Evolutionary conservation across 176 grass and related monocot species (phyloP), one percentile per base, ranked within the genome.

Genomic region (Guadua angustifolia): DNA sequence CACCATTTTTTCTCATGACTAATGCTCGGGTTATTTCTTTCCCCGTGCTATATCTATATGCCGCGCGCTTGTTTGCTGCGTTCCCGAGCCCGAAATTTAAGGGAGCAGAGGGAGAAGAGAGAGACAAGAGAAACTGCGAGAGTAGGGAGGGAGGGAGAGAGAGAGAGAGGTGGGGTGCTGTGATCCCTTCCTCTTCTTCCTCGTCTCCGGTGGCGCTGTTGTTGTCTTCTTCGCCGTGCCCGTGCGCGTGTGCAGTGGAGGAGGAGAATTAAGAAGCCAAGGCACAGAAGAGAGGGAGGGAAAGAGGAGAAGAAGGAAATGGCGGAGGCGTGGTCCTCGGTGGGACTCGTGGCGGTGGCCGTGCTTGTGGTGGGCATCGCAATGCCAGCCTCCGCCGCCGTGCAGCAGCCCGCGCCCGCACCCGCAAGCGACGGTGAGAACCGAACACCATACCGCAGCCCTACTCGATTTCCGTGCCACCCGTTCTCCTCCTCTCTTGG

Each of bases 341-440:
- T 78, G 26, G 65, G 83, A 18, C 51, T 78, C 2, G 52, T 38
- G 74, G 79, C 43, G 10, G 86, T 52, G 79, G 86, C 79, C 63
- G 52, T 70, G 29, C 42, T 82, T 10, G 79, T 82, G 15, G 79
- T 88, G 19, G 72, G 72, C 42, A 88, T 88, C 72, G 79, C 53
- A 69, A 77, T 88, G 78, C 71, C 79, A 9, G 71, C 77, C 77
- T 55, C 69, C 47, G 85, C 71, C 32, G 39, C 38, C 63, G 55
- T 33, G 40, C 85, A 69, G 51, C 69, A 79, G 32, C 79, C 85
- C 18, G 70, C 40, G 24, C 85, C 85, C 18, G 38, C 60, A 12
- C 85, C 79, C 0, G 63, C 71, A 43, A 82, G 79, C 86, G 79
- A 82, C 63, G 86, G 72, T 82, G 52, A 76, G 71, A 57, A 14